These are phyloP conservation scores for Casuarina glauca DNA, from an alignment of 306 rosid genomes.

Conservation along the genomic window DNA sequence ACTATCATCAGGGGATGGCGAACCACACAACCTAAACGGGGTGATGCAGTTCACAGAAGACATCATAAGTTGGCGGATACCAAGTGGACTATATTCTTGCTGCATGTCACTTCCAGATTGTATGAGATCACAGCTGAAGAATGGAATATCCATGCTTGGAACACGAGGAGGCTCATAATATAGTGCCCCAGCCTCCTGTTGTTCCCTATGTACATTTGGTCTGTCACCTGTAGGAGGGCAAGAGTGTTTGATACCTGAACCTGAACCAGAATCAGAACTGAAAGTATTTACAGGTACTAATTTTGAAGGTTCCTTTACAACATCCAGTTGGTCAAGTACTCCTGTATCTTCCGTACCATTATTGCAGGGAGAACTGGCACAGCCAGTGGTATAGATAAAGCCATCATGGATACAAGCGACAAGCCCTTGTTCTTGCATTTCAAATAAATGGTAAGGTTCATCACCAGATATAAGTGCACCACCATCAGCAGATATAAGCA, in stretches of 20 bases:
- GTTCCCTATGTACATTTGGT: slow-evolving; percentile 40
- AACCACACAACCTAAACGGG: slow-evolving; percentile 91
- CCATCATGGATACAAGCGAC: slow-evolving; percentile 45
- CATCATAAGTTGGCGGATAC: slow-evolving; percentile 93
- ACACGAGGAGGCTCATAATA: slow-evolving; percentile 97
- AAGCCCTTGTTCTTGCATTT: slow-evolving; percentile 54
- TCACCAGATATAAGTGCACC: slow-evolving; percentile 38
- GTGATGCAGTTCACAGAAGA: slow-evolving; percentile 86
- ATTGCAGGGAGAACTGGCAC: slow-evolving; percentile 50
- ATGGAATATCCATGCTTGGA: slow-evolving; percentile 89
- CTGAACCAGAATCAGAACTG: slow-evolving; percentile 43
- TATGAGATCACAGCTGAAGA: slow-evolving; percentile 92
- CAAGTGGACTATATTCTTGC: slow-evolving; percentile 97
- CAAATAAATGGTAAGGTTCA: slow-evolving; percentile 52
- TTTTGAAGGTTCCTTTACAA: slow-evolving; percentile 46
- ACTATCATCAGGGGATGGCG: slow-evolving; percentile 72
- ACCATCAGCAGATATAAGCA: slow-evolving; percentile 50
- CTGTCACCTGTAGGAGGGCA: slow-evolving; percentile 42
- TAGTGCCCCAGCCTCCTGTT: slow-evolving; percentile 63
- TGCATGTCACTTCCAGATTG: slow-evolving; percentile 80
- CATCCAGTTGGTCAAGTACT: slow-evolving; percentile 48
- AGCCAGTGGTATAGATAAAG: slow-evolving; percentile 55
- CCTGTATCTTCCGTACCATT: slow-evolving; percentile 29
- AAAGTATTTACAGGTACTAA: slow-evolving; percentile 76
- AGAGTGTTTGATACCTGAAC: slow-evolving; percentile 44